Conservation (phyloP, 768 basidiomycete species). For the Tricholoma flavovirens region DNA sequence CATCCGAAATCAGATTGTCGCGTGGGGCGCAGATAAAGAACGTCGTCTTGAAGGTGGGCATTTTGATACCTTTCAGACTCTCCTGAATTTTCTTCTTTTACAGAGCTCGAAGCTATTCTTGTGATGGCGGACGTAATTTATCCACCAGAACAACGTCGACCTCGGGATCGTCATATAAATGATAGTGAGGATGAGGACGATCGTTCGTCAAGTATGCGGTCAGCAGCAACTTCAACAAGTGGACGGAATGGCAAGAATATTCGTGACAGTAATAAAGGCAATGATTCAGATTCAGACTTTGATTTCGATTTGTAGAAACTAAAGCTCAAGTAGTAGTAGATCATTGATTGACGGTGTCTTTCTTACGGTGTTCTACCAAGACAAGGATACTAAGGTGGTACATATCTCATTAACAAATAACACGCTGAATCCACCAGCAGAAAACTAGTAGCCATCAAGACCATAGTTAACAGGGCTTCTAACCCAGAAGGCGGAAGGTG, state of each 20-base stretch:
- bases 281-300: constrained; percentile 73
- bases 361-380: not conserved
- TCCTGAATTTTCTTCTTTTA: constrained; percentile 1
- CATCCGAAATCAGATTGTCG: constrained; percentile 76
- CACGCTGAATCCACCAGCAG: not conserved
- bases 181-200: constrained; percentile 47
- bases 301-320: constrained; percentile 53
- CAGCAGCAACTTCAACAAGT: constrained; percentile 54
- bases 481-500: not conserved
- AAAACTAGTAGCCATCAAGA: not conserved
- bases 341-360: not conserved
- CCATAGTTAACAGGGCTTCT: not conserved
- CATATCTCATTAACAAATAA: not conserved
- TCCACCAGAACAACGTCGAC: constrained; percentile 41
- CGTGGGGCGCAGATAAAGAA: constrained; percentile 79
- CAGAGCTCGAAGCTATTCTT: constrained; percentile 69
- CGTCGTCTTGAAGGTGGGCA: constrained; percentile 66
- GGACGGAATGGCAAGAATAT: constrained; percentile 49
- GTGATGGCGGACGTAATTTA: constrained; percentile 63
- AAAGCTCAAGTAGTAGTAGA: too few relatives aligned
- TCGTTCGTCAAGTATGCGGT: constrained; percentile 49
- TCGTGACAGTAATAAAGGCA: constrained; percentile 32
- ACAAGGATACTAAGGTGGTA: too few relatives aligned
- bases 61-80: not conserved
- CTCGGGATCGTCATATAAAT: constrained; percentile 25